A percentile compares a stretch with the other conserved stretches of the same genome.
Conservation (phyloP, 2,329 filamentous ascomycete species). For the Xylaria sp. region DNA sequence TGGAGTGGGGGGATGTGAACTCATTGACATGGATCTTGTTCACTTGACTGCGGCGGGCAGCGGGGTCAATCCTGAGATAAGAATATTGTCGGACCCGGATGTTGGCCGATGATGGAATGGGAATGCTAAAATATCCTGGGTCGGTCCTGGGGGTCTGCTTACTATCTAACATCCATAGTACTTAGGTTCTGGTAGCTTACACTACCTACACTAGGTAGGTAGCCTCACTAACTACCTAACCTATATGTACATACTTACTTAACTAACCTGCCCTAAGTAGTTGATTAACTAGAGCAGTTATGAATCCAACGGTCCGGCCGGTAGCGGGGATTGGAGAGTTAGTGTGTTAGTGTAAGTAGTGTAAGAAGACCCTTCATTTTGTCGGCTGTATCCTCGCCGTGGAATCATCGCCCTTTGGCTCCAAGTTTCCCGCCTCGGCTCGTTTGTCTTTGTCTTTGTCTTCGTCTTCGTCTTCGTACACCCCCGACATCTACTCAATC, state of each 20-base stretch:
- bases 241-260: no score
- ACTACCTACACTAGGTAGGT: no score
- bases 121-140: conserved; percentile 3
- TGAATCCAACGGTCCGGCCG: conserved; percentile 14
- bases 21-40: not conserved
- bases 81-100: conserved; percentile 1
- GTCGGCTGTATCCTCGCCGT: not conserved
- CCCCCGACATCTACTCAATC: not conserved
- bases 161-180: no score
- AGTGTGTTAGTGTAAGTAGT: no score
- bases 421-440: not conserved
- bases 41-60: conserved; percentile 5
- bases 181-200: not conserved
- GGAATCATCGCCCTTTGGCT: not conserved
- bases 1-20: not conserved
- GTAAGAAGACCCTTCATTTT: conserved; percentile 12
- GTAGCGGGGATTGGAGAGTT: conserved; percentile 15
- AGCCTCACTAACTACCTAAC: no score
- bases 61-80: conserved; percentile 13
- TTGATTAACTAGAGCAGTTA: not conserved
- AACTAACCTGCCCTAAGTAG: no score
- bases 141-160: no score
- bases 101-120: not conserved
- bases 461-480: not conserved
- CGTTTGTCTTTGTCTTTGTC: not conserved